These are phyloP conservation scores for Lactarius hatsudake DNA, from an alignment of 768 basidiomycete genomes.

Conservation along the genomic window DNA sequence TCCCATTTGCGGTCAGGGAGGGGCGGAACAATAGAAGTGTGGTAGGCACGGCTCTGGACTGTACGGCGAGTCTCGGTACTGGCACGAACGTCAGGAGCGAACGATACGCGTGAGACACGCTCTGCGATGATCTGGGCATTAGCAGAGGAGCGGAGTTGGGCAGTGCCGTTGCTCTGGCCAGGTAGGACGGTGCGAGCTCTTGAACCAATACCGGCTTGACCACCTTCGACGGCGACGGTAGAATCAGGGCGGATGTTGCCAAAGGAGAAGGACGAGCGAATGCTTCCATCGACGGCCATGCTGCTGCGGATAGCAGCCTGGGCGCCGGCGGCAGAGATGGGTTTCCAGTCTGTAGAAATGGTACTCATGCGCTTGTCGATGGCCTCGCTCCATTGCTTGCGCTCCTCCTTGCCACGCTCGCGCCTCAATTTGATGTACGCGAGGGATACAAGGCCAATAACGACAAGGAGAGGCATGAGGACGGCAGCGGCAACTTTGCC, in stretches of 20 bases:
- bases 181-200: slow-evolving; percentile 31
- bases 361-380: slow-evolving; percentile 84
- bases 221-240: slow-evolving; percentile 45
- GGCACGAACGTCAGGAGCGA: slow-evolving; percentile 58
- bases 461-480: slow-evolving; percentile 58
- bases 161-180: slow-evolving; percentile 34
- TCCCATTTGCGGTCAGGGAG: slow-evolving; percentile 38
- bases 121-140: slow-evolving; percentile 42
- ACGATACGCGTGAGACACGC: slow-evolving; percentile 62
- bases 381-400: slow-evolving; percentile 58
- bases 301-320: slow-evolving; percentile 69
- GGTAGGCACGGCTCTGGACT: slow-evolving; percentile 43
- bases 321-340: slow-evolving; percentile 66
- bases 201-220: slow-evolving; percentile 42
- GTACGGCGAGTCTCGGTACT: slow-evolving; percentile 45
- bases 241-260: slow-evolving; percentile 50
- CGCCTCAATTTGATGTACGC: slow-evolving; percentile 57
- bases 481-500: slow-evolving; percentile 67
- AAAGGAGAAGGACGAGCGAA: slow-evolving; percentile 51
- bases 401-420: slow-evolving; percentile 46
- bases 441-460: slow-evolving; percentile 42
- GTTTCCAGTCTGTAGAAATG: slow-evolving; percentile 75
- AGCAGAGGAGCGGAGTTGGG: slow-evolving; percentile 49
- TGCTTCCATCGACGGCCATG: slow-evolving; percentile 51
- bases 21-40: slow-evolving; percentile 41